Conservation (phyloP, 371 early-diverging fungal genomes). For the Mortierella sp. region DNA sequence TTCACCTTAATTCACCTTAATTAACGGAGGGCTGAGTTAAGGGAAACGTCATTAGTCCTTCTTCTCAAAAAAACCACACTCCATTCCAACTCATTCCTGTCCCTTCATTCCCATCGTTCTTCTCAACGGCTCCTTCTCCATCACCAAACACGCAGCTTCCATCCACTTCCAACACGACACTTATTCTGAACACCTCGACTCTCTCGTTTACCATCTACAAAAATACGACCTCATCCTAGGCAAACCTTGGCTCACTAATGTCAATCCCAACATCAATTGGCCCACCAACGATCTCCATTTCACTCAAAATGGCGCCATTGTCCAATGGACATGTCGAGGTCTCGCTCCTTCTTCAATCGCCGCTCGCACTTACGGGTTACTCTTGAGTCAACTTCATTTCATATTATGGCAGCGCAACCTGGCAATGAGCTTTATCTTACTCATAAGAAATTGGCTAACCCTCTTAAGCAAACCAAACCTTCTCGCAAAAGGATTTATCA, state of each 20-base stretch:
- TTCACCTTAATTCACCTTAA: no score
- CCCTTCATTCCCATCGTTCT: neutral
- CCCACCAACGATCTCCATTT: conserved; percentile 18
- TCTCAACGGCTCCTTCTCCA: no score
- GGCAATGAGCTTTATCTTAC: no score
- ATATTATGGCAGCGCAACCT: no score
- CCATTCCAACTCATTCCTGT: neutral
- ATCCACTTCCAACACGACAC: no score
- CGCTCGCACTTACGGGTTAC: neutral
- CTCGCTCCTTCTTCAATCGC: conserved; percentile 1
- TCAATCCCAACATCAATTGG: neutral
- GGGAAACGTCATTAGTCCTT: no score
- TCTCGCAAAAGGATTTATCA: conserved; percentile 35
- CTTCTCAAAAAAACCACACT: neutral
- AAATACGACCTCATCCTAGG: no score
- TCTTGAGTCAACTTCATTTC: neutral
- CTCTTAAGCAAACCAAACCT: conserved; percentile 1
- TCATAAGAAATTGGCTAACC: no score
- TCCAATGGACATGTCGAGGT: neutral
- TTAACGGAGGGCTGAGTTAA: conserved; percentile 14
- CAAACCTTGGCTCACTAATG: no score
- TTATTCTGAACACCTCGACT: neutral
- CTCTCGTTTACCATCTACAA: neutral
- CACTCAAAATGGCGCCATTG: conserved; percentile 1
- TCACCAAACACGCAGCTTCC: no score